These are phyloP conservation scores for Mortierella sp. DNA, from an alignment of 371 early-diverging fungal species.

Conservation along the genomic window DNA sequence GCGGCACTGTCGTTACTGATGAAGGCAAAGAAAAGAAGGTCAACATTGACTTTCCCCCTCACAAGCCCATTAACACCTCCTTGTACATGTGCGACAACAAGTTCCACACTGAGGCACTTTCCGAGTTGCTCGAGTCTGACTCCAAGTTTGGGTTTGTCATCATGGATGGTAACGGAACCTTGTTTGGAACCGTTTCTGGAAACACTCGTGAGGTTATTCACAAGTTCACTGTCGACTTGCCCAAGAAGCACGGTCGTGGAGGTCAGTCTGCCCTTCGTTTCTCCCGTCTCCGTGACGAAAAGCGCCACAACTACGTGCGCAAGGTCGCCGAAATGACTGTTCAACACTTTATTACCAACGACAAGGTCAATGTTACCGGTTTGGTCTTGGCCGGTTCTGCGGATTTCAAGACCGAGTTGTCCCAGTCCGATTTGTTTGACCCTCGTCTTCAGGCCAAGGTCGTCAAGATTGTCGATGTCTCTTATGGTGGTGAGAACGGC, in stretches of 20 bases:
- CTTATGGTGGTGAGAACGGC: slow-evolving; percentile 99
- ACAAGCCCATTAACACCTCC: slow-evolving; percentile 99
- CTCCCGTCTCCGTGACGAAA: slow-evolving; percentile 99
- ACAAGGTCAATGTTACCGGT: slow-evolving; percentile 95
- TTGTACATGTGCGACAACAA: slow-evolving; percentile 99
- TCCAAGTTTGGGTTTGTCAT: slow-evolving; percentile 99
- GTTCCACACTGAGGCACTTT: slow-evolving; percentile 98
- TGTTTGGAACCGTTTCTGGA: slow-evolving; percentile 98
- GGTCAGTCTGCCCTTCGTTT: slow-evolving; percentile 99
- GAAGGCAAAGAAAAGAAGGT: slow-evolving; percentile 99
- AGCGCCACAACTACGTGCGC: slow-evolving; percentile 99
- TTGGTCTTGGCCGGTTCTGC: slow-evolving; percentile 98
- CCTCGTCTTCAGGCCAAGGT: slow-evolving; percentile 91
- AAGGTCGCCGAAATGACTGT: slow-evolving; percentile 98
- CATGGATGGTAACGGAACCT: slow-evolving; percentile 99
- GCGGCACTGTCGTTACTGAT: slow-evolving; percentile 98
- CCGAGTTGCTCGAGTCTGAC: slow-evolving; percentile 96
- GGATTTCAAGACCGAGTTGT: slow-evolving; percentile 98
- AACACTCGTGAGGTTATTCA: slow-evolving; percentile 98
- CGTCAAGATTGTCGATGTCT: slow-evolving; percentile 97
- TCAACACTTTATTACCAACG: slow-evolving; percentile 93
- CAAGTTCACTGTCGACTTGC: slow-evolving; percentile 96
- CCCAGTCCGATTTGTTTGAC: slow-evolving; percentile 96
- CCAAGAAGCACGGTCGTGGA: slow-evolving; percentile 99
- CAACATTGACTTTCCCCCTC: slow-evolving; percentile 99